Base-by-base conservation (phyloP, 1,139 yeast genomes). In the Hansenula lynferdii region DNA sequence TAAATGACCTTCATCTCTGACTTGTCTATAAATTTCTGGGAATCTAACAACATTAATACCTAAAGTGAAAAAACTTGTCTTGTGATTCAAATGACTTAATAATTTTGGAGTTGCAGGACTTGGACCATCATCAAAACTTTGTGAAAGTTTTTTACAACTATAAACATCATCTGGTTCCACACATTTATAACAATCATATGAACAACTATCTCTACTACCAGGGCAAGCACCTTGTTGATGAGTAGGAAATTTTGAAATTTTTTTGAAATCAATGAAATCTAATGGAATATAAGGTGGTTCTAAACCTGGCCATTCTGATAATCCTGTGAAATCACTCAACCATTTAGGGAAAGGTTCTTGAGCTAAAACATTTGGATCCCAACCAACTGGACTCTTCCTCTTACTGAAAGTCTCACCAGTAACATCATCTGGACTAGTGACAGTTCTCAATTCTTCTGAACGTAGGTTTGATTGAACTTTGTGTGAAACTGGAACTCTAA, bases 91-190 rank as follows among this genome's bases (percentile, higher is more conserved):
- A 23, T 68, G 64, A 8, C 69, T 64, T 21, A 89, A 57, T 32
- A 90, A 66, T 42, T 69, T 70, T 4, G 73, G 62, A 0, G 97
- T 89, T 18, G 77, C 72, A 0, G 77, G 77, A 0, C 92, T 75
- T 1, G 98, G 98, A 0, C 98, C 97, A 59, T 92, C 97, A 58
- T 90, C 98, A 62, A 90, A 90, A 0, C 96, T 83, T 61, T 90
- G 97, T 0, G 90, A 78, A 34, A 90, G 62, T 42, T 65, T 65
- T 1, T 83, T 76, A 58, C 97, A 89, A 1, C 92, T 76, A 51
- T 69, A 74, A 6, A 85, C 77, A 54, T 89, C 97, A 58, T 85
- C 95, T 31, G 65, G 70, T n/a, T 80, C 75, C 15, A 80, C 77
- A 61, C 97, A 89, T 49, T 82, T 75, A 58, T 70, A 74, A 58